Evolutionary conservation across 1,284 basidiomycete species (phyloP), one percentile per base, ranked within the genome.

Genomic region (Tilletia setariae): DNA sequence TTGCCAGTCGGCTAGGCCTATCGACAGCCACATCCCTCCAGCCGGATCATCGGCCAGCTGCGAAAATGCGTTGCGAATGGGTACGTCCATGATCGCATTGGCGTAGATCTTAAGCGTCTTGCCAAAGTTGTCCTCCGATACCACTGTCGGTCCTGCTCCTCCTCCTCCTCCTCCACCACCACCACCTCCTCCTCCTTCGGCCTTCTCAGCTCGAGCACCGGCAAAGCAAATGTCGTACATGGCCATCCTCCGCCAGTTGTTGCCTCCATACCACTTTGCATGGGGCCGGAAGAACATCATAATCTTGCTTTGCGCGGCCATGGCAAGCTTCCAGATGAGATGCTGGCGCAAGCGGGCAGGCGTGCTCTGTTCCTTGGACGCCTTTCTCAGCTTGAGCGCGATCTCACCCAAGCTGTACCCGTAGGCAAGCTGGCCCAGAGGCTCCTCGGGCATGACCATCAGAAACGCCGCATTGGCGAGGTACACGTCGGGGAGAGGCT

Each of bases 1-100:
- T 19, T 49, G 47, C 8, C 25, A 19, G n/a, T 49, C 2, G 47
- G n/a, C 25, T 23, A 49, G 25, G 47, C 8, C 7, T 23, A 49
- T 49, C n/a, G n/a, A 19, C 13, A 49, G 9, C 47, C 47, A 49
- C 8, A 49, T 23, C n/a, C 47, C 47, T 49, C 47, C 47, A 15
- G 47, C 47, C n/a, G 47, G 47, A n/a, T 49, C 47, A 19, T 49
- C 47, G n/a, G 47, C 47, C 8, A 49, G n/a, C n/a, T 21, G n/a
- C n/a, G n/a, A 19, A 19, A 49, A 49, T 19, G n/a, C 25, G 47
- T 49, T 49, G n/a, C 47, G 47, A 19, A 49, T 21, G 47, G 47
- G 47, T 8, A 49, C 25, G 47, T 49, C 47, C 47, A 49, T 49
- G 47, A 49, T 49, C n/a, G 25, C 47, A 49, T 49, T 19, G 9